Conservation (phyloP, 2,329 filamentous ascomycete species). For the Apiospora arundinis region DNA sequence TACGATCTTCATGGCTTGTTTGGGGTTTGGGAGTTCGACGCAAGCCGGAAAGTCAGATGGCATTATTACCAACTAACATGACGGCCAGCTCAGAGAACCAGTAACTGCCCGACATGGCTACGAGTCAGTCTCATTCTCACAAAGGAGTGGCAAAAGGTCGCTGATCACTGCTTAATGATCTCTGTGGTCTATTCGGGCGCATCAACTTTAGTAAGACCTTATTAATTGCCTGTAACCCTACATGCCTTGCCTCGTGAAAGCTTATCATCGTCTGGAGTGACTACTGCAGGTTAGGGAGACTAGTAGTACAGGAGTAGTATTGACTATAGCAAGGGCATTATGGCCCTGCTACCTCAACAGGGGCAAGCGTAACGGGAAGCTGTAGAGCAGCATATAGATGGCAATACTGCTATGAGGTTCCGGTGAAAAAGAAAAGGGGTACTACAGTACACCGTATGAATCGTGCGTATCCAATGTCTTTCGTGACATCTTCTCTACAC, state of each 20-base stretch:
- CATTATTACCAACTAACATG: neutral
- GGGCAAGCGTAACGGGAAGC: neutral
- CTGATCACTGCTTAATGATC: neutral
- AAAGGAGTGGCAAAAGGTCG: neutral
- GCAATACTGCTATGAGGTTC: neutral
- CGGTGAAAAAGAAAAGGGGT: neutral
- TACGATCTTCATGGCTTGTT: neutral
- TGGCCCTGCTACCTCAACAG: neutral
- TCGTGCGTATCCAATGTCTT: neutral
- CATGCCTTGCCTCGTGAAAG: neutral
- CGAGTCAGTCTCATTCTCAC: neutral
- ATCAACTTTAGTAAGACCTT: slow-evolving; percentile 2
- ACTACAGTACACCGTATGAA: neutral
- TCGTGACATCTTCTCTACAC: neutral
- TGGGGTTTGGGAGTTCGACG: neutral
- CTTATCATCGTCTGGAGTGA: neutral
- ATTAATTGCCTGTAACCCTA: neutral
- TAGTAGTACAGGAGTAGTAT: neutral
- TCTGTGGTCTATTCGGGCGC: neutral
- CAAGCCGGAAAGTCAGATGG: neutral
- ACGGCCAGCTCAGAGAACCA: neutral
- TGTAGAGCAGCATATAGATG: neutral
- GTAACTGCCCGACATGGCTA: neutral
- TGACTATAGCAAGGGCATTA: neutral
- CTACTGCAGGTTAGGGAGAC: neutral